Conservation (phyloP, 768 basidiomycete species). For the Boletus huronensis region DNA sequence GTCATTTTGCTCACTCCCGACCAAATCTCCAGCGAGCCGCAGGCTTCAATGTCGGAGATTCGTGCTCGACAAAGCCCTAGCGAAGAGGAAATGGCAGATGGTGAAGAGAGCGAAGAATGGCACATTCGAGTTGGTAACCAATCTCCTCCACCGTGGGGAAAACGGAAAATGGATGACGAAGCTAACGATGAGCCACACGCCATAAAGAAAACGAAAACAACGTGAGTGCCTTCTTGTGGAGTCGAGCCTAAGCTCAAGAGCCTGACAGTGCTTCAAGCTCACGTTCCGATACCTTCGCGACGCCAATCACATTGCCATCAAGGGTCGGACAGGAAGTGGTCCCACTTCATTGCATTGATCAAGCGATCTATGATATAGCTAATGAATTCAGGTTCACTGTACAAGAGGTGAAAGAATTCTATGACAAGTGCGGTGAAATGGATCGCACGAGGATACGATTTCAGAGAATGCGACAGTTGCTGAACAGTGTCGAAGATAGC, state of each 20-base stretch:
- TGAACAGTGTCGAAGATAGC: conserved; percentile 29
- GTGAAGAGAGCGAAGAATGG: conserved; percentile 59
- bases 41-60: conserved; percentile 22
- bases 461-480: conserved; percentile 56
- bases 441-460: conserved; percentile 61
- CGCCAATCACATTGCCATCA: conserved; percentile 3
- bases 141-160: conserved; percentile 67
- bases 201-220: conserved; percentile 43
- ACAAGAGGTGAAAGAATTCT: conserved; percentile 76
- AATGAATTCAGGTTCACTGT: conserved; percentile 65
- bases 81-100: conserved; percentile 68
- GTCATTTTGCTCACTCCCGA: conserved; percentile 28
- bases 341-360: conserved; percentile 61
- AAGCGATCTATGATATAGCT: conserved; percentile 63
- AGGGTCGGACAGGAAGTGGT: conserved; percentile 4
- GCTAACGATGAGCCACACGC: conserved; percentile 21
- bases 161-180: conserved; percentile 49
- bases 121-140: conserved; percentile 57
- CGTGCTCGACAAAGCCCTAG: conserved; percentile 43
- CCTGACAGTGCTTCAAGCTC: conserved; percentile 3
- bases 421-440: conserved; percentile 72
- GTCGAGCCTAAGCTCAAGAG: neutral
- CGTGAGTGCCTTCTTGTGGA: conserved; percentile 31
- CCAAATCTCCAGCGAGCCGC: conserved; percentile 24
- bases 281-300: neutral